A percentile compares a stretch with the other conserved stretches of the same genome.
Evolutionary conservation across 2,329 filamentous ascomycete species (phyloP).

Genomic region (Leptosphaerulina australis): DNA sequence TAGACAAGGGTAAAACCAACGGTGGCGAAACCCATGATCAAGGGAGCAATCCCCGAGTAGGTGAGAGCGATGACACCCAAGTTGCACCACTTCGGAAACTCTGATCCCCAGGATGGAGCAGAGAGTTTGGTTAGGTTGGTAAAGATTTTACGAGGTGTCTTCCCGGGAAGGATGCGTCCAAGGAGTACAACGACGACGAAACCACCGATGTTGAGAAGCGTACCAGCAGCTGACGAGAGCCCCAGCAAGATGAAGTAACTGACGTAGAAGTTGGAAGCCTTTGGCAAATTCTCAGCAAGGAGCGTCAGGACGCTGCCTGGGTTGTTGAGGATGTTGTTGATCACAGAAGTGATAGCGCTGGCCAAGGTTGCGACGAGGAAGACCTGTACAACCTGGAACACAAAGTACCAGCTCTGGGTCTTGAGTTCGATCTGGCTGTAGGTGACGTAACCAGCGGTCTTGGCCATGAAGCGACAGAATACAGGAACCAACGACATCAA

Average conservation of each 20-base stretch:
- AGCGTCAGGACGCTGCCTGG: constrained; percentile 67
- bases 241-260: constrained; percentile 95
- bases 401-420: constrained; percentile 91
- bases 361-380: constrained; percentile 86
- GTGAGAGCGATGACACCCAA: constrained; percentile 53
- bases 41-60: constrained; percentile 57
- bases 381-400: constrained; percentile 90
- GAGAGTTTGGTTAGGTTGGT: constrained; percentile 52
- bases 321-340: constrained; percentile 62
- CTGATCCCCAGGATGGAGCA: constrained; percentile 53
- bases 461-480: constrained; percentile 48
- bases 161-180: constrained; percentile 61
- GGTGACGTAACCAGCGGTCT: constrained; percentile 49
- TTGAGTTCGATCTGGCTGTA: constrained; percentile 65
- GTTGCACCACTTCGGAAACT: constrained; percentile 56
- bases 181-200: constrained; percentile 85
- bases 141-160: constrained; percentile 56
- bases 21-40: constrained; percentile 55
- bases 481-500: constrained; percentile 55
- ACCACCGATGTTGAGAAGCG: constrained; percentile 77
- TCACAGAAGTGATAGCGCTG: constrained; percentile 72
- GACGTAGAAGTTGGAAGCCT: constrained; percentile 92
- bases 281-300: constrained; percentile 76
- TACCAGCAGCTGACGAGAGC: constrained; percentile 39
- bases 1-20: constrained; percentile 55